A percentile compares a stretch with the other conserved stretches of the same genome.
Conservation (phyloP, 805 yeast genomes). For the Yamadazyma takamatsuzukensis region DNA sequence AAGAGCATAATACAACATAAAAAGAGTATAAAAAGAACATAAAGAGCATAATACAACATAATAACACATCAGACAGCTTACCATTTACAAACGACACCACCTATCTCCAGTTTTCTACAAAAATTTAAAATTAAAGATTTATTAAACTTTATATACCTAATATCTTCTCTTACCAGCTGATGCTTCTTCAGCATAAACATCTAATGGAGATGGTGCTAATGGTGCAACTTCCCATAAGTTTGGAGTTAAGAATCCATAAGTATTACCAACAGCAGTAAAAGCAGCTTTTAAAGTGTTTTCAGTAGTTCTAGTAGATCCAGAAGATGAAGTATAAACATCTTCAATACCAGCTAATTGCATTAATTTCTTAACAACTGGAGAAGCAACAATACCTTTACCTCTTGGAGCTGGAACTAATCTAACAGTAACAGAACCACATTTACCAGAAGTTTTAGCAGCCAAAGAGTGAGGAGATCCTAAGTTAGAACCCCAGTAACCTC, state of each 20-base stretch:
- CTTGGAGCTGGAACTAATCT: slow-evolving; percentile 99
- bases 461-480: slow-evolving; percentile 99
- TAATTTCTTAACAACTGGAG: slow-evolving; percentile 99
- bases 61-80: no score
- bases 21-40: no score
- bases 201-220: slow-evolving; percentile 90
- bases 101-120: no score
- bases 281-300: slow-evolving; percentile 99
- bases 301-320: slow-evolving; percentile 98
- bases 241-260: slow-evolving; percentile 99
- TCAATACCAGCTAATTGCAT: slow-evolving; percentile 99
- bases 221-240: slow-evolving; percentile 92
- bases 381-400: slow-evolving; percentile 99
- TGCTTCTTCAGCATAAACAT: slow-evolving; percentile 86
- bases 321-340: slow-evolving; percentile 98
- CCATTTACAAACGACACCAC: no score
- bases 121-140: no score
- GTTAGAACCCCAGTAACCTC: slow-evolving; percentile 99
- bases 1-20: no score
- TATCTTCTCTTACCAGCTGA: slow-evolving; percentile 70
- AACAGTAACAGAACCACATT: slow-evolving; percentile 99
- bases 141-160: slow-evolving; percentile 36
- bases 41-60: no score
- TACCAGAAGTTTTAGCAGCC: slow-evolving; percentile 97
- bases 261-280: slow-evolving; percentile 98